Percentiles rank a stretch among this genome's conserved stretches.
Evolutionary conservation across 2,329 filamentous ascomycete species (phyloP).

Genomic region (Cercospora nicotianae): DNA sequence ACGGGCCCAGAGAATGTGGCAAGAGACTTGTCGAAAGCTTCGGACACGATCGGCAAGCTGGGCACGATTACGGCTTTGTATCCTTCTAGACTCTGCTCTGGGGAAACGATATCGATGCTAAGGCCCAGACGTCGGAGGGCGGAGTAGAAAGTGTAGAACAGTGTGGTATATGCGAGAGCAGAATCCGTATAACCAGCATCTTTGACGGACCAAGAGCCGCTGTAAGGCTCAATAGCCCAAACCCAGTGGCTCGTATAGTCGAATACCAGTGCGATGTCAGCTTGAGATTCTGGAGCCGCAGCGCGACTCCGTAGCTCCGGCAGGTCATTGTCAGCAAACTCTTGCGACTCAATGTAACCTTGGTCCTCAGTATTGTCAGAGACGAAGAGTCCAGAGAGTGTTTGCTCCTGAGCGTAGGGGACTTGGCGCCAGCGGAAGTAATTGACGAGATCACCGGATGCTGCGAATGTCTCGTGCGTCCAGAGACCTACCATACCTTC

Average conservation of each 20-base stretch:
- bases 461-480: conserved; percentile 31
- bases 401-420: conserved; percentile 30
- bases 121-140: conserved; percentile 28
- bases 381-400: conserved; percentile 26
- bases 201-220: conserved; percentile 26
- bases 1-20: conserved; percentile 21
- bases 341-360: conserved; percentile 27
- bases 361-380: conserved; percentile 27
- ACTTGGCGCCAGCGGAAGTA: conserved; percentile 32
- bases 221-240: conserved; percentile 30
- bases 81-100: conserved; percentile 22
- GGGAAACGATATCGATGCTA: conserved; percentile 29
- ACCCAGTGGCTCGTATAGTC: conserved; percentile 30
- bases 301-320: conserved; percentile 11
- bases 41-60: conserved; percentile 28
- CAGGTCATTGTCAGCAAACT: conserved; percentile 23
- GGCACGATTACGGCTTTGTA: conserved; percentile 31
- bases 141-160: conserved; percentile 30
- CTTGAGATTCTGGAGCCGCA: conserved; percentile 13
- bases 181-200: conserved; percentile 25
- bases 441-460: conserved; percentile 28
- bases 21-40: conserved; percentile 21
- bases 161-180: conserved; percentile 20
- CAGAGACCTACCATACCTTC: conserved; percentile 31
- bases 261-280: conserved; percentile 27